phyloP scores from a whole-genome alignment of 805 yeast species.

The Starmerella khaoyaiensis region DNA sequence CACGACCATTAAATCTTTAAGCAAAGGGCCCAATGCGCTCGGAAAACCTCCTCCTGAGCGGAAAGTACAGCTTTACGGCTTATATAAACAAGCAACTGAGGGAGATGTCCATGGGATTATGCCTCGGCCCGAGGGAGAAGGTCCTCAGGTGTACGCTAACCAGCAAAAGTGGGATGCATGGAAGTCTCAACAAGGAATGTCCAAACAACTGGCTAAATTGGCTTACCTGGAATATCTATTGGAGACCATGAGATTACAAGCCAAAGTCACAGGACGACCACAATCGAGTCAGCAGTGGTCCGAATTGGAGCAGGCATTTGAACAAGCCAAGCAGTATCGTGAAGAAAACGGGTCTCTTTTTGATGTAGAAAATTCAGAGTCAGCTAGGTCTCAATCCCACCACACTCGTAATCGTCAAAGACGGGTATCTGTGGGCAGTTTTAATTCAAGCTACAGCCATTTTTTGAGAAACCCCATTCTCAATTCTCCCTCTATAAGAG shows the following conservation, averaged over 20 bases:
- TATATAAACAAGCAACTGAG: slow-evolving; percentile 81
- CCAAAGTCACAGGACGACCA: not conserved
- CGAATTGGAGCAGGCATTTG: slow-evolving; percentile 65
- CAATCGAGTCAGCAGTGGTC: slow-evolving; percentile 30
- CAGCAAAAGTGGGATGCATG: slow-evolving; percentile 74
- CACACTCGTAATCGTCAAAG: slow-evolving; percentile 14
- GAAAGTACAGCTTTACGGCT: slow-evolving; percentile 43
- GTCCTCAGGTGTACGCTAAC: slow-evolving; percentile 52
- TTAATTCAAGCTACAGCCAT: slow-evolving; percentile 20
- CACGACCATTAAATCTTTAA: slow-evolving; percentile 59
- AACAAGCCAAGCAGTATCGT: slow-evolving; percentile 21
- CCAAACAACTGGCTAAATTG: slow-evolving; percentile 60
- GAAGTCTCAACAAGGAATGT: slow-evolving; percentile 58
- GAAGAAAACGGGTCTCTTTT: not conserved
- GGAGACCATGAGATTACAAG: slow-evolving; percentile 42
- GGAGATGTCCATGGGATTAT: slow-evolving; percentile 64
- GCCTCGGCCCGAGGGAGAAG: slow-evolving; percentile 49
- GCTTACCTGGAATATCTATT: slow-evolving; percentile 54
- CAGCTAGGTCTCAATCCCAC: not conserved
- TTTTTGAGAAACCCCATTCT: slow-evolving; percentile 18
- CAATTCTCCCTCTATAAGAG: slow-evolving; percentile 4
- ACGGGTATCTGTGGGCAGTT: slow-evolving; percentile 16
- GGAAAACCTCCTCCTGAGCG: slow-evolving; percentile 20
- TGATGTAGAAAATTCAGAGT: too few species aligned
- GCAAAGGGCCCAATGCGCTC: slow-evolving; percentile 27